phyloP scores from a whole-genome alignment of 352 stramenopile genomes.

The Globisporangium spiculum region DNA sequence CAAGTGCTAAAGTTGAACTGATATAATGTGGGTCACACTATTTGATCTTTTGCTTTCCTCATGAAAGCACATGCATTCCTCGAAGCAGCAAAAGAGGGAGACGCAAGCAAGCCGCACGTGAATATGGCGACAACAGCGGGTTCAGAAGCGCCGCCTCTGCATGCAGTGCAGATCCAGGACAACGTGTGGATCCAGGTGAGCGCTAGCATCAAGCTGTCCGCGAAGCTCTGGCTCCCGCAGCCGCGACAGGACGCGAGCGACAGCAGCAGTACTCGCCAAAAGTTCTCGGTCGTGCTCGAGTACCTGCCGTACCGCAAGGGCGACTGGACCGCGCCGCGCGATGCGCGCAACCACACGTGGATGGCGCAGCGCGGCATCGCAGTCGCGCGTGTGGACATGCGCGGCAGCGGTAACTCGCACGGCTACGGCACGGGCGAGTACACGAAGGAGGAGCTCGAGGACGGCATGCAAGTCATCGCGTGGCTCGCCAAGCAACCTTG shows the following conservation, averaged over 20 bases:
- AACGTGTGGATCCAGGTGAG: slow-evolving; percentile 43
- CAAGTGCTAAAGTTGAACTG: too few species aligned
- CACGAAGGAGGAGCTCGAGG: slow-evolving; percentile 38
- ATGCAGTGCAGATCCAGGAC: slow-evolving; percentile 27
- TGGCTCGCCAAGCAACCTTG: slow-evolving; percentile 44
- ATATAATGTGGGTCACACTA: neutral
- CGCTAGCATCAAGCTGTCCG: slow-evolving; percentile 25
- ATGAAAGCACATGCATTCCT: too few species aligned
- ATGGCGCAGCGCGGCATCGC: slow-evolving; percentile 42
- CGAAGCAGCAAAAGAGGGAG: neutral
- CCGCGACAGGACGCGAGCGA: neutral
- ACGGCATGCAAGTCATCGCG: slow-evolving; percentile 43
- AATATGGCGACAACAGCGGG: neutral
- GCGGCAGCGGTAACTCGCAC: slow-evolving; percentile 44
- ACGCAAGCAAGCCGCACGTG: neutral
- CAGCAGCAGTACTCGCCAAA: neutral
- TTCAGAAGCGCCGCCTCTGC: neutral
- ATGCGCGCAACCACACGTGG: slow-evolving; percentile 45
- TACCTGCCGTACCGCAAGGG: slow-evolving; percentile 53
- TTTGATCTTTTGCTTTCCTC: too few species aligned
- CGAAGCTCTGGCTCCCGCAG: slow-evolving; percentile 36
- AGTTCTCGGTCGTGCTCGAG: slow-evolving; percentile 45
- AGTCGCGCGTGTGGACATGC: slow-evolving; percentile 47
- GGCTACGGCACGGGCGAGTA: slow-evolving; percentile 44
- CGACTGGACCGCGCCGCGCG: slow-evolving; percentile 44